Evolutionary conservation across 441 rosid genomes (phyloP), one percentile per base, ranked within the genome.

Genomic region (Pelargonium fulgidum): DNA sequence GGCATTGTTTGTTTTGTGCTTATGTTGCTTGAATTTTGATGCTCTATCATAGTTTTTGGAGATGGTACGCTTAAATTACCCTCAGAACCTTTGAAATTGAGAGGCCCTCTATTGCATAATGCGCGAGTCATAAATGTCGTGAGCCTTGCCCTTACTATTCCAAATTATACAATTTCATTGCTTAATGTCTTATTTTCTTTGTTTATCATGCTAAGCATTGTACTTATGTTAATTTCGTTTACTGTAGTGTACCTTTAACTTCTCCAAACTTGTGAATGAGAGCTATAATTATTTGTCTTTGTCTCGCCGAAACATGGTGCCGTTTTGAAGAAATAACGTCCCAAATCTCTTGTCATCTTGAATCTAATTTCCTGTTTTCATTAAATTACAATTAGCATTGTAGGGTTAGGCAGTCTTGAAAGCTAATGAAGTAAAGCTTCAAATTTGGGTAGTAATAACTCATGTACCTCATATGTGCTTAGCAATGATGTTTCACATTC

Each of bases 401-500:
- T 29, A 2, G 36, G 36, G 5, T 29, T 29, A 52, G n/a, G 54
- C 54, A 29, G 36, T 48, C 4, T n/a, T 48, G 1, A 13, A 48
- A 17, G n/a, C 16, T 12, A 10, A 48, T 12, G n/a, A 48, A 48
- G 4, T 19, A 14, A 14, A 14, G 16, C 17, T 52, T 52, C 20
- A 52, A 52, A 52, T 52, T 17, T 52, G 16, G 59, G 59, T 52
- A 52, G 59, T 69, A 69, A 66, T 75, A 61, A 70, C 73, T 63
- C 17, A 45, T 68, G 72, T 75, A 66, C 77, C 73, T 67, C 73
- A 61, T 79, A 76, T 70, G 75, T 81, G 78, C 19, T 50, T 1
- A 68, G 81, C 75, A 68, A 72, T 75, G 85, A 82, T 80, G 69
- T 66, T 79, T 86, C 85, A 48, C 76, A 67, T 72, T 83, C 84